Evolutionary conservation across 306 rosid genomes (phyloP).

Genomic region (Pachyrhizus erosus): DNA sequence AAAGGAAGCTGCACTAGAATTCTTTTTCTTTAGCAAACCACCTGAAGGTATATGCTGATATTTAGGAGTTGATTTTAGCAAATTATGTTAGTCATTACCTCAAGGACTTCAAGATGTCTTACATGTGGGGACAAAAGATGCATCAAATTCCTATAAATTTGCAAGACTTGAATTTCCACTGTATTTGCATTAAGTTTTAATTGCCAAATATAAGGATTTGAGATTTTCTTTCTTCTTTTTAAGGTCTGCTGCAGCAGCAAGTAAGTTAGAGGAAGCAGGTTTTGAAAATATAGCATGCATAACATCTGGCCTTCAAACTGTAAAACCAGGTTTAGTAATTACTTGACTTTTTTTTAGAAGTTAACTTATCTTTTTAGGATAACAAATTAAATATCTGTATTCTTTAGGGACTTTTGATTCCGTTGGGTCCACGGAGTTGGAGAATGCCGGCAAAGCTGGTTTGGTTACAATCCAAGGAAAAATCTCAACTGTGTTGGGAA

Average conservation of each 20-base stretch:
- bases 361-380: not conserved
- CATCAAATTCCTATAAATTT: constrained; percentile 20
- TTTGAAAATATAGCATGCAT: constrained; percentile 76
- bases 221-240: constrained; percentile 44
- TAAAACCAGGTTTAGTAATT: constrained; percentile 69
- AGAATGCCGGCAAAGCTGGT: constrained; percentile 97
- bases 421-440: constrained; percentile 78
- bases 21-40: not conserved
- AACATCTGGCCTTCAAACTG: constrained; percentile 86
- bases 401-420: constrained; percentile 80
- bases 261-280: constrained; percentile 78
- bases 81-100: not conserved
- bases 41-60: not conserved
- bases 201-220: constrained; percentile 33
- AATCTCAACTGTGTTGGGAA: constrained; percentile 89
- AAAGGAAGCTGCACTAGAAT: not conserved
- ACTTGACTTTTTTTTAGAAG: not conserved
- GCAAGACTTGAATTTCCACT: not conserved
- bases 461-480: constrained; percentile 85
- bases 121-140: not conserved
- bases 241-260: constrained; percentile 91
- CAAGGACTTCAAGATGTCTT: constrained; percentile 2
- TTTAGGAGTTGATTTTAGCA: not conserved
- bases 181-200: not conserved
- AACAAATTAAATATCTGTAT: constrained; percentile 11